Percentiles rank a stretch among this genome's conserved stretches.
Evolutionary conservation across 805 yeast genomes (phyloP).

Genomic region (Lipomyces orientalis): DNA sequence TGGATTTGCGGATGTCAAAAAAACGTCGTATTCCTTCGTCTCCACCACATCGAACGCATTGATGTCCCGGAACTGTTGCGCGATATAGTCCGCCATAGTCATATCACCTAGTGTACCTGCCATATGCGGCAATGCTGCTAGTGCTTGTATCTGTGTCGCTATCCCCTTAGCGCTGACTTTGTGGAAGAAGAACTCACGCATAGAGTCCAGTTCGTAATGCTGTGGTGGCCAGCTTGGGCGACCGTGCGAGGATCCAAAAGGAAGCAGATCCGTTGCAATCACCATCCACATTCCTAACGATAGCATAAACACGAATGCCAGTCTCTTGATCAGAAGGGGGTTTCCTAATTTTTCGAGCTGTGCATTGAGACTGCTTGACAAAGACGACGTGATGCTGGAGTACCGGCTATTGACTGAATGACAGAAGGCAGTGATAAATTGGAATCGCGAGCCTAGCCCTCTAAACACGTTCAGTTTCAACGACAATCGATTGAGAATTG

Average conservation of each 20-base stretch:
- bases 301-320: constrained; percentile 71
- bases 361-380: constrained; percentile 19
- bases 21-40: constrained; percentile 58
- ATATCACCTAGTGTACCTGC: constrained; percentile 89
- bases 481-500: constrained; percentile 25
- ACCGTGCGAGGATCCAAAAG: constrained; percentile 40
- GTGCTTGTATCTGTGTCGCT: constrained; percentile 69
- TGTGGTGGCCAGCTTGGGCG: constrained; percentile 44
- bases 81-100: constrained; percentile 69
- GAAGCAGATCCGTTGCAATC: constrained; percentile 61
- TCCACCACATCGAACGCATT: constrained; percentile 47
- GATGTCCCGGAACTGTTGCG: constrained; percentile 55
- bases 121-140: constrained; percentile 81
- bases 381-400: background rate
- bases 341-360: constrained; percentile 75
- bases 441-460: constrained; percentile 16
- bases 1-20: constrained; percentile 68
- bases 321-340: constrained; percentile 79
- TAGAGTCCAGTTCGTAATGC: constrained; percentile 63
- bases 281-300: constrained; percentile 63
- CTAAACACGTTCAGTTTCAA: constrained; percentile 42
- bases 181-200: constrained; percentile 57
- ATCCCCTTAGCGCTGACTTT: constrained; percentile 62
- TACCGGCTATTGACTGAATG: constrained; percentile 12
- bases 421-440: constrained; percentile 19